Percentiles rank a stretch among this genome's conserved stretches.
These are phyloP conservation scores for Lycium ferocissimum DNA, from an alignment of 257 asterid species.

Conservation along the genomic window DNA sequence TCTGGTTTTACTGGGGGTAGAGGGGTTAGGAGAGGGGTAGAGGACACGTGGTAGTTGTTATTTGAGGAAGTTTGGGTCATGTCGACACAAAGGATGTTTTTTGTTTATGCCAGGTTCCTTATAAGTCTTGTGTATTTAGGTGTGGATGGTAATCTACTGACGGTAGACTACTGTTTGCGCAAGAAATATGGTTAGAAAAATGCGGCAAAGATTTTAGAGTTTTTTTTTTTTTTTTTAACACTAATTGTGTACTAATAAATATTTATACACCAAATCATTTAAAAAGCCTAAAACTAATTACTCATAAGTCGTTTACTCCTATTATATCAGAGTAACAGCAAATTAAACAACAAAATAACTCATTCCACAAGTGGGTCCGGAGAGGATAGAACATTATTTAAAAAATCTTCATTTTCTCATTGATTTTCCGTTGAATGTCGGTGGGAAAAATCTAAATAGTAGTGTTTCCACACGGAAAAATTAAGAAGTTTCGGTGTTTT, in stretches of 20 bases:
- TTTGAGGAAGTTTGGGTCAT: slow-evolving; percentile 16
- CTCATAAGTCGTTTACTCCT: not conserved
- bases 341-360: too few relatives aligned
- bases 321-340: too few relatives aligned
- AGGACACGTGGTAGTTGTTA: slow-evolving; percentile 26
- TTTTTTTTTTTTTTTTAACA: too few relatives aligned
- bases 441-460: too few relatives aligned
- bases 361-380: too few relatives aligned
- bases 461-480: too few relatives aligned
- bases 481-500: too few relatives aligned
- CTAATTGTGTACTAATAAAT: too few relatives aligned
- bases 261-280: not conserved
- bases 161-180: not conserved
- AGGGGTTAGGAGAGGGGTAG: not conserved
- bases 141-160: slow-evolving; percentile 50
- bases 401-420: too few relatives aligned
- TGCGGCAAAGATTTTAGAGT: not conserved
- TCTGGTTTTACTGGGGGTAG: slow-evolving; percentile 33
- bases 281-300: too few relatives aligned
- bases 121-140: slow-evolving; percentile 34
- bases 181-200: not conserved
- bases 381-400: too few relatives aligned
- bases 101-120: slow-evolving; percentile 16
- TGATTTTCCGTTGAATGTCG: too few relatives aligned
- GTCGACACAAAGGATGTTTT: not conserved